phyloP scores from a whole-genome alignment of 2,329 filamentous ascomycete genomes.

The Pseudogymnoascus sp. region DNA sequence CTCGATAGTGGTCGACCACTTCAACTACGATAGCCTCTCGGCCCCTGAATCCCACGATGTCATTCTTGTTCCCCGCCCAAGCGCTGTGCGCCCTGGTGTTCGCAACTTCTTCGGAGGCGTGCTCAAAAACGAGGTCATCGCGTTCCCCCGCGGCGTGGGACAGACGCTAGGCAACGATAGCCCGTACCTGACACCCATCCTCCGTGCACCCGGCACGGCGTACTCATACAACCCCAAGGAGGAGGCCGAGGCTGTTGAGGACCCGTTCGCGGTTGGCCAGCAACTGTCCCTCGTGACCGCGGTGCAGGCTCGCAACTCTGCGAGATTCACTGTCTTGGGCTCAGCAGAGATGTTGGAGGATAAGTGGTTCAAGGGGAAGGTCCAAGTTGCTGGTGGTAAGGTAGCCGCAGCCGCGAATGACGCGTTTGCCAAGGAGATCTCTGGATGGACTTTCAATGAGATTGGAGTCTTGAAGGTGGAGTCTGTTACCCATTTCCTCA shows the following conservation, averaged over 20 bases:
- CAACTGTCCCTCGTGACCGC: constrained; percentile 81
- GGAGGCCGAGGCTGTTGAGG: constrained; percentile 63
- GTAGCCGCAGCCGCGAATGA: constrained; percentile 63
- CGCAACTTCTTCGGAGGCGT: constrained; percentile 70
- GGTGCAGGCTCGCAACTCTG: constrained; percentile 88
- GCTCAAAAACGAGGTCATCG: constrained; percentile 50
- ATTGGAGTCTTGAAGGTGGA: constrained; percentile 81
- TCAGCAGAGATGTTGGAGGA: constrained; percentile 82
- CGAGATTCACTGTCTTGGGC: constrained; percentile 77
- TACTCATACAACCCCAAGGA: constrained; percentile 96
- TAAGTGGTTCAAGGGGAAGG: constrained; percentile 78
- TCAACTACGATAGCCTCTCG: constrained; percentile 76
- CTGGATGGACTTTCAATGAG: constrained; percentile 97
- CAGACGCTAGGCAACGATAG: constrained; percentile 72
- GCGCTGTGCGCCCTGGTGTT: constrained; percentile 56
- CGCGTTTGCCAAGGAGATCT: constrained; percentile 75
- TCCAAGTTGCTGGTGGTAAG: constrained; percentile 43
- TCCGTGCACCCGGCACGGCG: constrained; percentile 74
- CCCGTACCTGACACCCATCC: constrained; percentile 69
- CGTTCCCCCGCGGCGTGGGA: constrained; percentile 74
- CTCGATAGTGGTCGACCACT: constrained; percentile 85
- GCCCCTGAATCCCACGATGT: constrained; percentile 83
- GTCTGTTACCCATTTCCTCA: constrained; percentile 68
- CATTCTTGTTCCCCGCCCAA: constrained; percentile 66
- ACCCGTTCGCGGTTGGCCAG: constrained; percentile 74